phyloP scores from a whole-genome alignment of 441 rosid genomes.

The Melastoma candidum region DNA sequence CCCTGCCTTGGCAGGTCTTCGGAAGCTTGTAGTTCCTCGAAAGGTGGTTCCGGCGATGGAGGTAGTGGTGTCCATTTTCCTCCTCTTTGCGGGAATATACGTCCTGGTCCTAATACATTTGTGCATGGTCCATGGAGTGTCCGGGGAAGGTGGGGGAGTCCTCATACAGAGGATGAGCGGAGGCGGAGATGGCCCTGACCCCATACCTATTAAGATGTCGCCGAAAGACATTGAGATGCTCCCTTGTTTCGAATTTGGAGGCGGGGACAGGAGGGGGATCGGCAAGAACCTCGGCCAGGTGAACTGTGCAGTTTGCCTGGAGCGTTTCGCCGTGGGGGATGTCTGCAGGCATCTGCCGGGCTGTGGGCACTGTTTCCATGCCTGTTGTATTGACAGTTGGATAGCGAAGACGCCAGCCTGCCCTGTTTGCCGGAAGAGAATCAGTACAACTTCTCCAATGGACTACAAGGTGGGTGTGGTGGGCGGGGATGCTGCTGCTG shows the following conservation, averaged over 20 bases:
- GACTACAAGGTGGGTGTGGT: neutral
- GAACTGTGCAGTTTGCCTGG: slow-evolving; percentile 38
- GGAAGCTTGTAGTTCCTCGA: too few species aligned
- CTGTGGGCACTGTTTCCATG: slow-evolving; percentile 33
- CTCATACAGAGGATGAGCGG: neutral
- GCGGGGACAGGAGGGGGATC: slow-evolving; percentile 7
- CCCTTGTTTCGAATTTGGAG: slow-evolving; percentile 9
- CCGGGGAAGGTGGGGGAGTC: slow-evolving; percentile 1
- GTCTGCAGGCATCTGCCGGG: slow-evolving; percentile 30
- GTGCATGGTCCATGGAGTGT: slow-evolving; percentile 11
- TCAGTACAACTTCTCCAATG: slow-evolving; percentile 3
- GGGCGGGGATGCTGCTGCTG: slow-evolving; percentile 3
- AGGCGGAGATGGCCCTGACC: neutral
- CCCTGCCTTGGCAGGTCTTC: too few species aligned
- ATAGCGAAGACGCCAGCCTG: slow-evolving; percentile 30
- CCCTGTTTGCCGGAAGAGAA: slow-evolving; percentile 30
- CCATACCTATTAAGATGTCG: neutral
- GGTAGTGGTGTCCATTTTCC: slow-evolving; percentile 2
- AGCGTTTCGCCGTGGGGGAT: slow-evolving; percentile 25
- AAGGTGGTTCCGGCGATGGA: slow-evolving; percentile 7
- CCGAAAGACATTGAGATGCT: slow-evolving; percentile 9
- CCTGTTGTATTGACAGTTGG: slow-evolving; percentile 37
- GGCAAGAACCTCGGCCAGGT: slow-evolving; percentile 2
- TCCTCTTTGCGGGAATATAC: slow-evolving; percentile 10
- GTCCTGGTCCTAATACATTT: slow-evolving; percentile 13